Base-by-base conservation (phyloP, 345 rosid genomes). In the Populus pruinosa region DNA sequence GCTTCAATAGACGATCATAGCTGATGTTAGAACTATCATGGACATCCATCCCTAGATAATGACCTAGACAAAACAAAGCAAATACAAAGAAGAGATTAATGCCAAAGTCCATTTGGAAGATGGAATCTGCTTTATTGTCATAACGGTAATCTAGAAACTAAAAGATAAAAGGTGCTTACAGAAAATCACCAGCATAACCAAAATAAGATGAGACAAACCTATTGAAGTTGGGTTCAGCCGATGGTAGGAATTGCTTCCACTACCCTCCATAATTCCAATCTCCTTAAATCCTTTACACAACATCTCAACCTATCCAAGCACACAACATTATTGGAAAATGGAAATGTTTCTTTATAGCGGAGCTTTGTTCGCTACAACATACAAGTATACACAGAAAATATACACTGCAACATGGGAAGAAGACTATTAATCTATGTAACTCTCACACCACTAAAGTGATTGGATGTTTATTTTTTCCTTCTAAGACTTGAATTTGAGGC, bases 41-140 rank as follows among this genome's bases (percentile, higher is more conserved):
- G 82, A 96, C 98, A 79, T 93, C 98, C 97, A 96, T 92, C 79
- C 99, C 99, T 13, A 95, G 90, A 86, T 91, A 95, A 84, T 95
- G 99, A 84, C 99, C 99, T 93, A 83, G 66, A 85, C 74, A 78
- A 70, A 78, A 80, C 59, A 81, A 80, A 23, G 31, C 56, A 66
- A 31, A 63, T 14, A 68, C 50, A 61, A 38, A 56, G 27, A 53
- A 27, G 27, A 53, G 49, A 49, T 76, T n/a, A 33, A 17, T 70
- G 69, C 61, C 67, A 63, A 68, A 70, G 20, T 44, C 27, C 69
- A 75, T 25, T 55, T 36, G 41, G 41, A 43, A 64, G 21, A 41
- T 67, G 72, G 55, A 41, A 38, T 47, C 74, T 59, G 17, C 44
- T 43, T 27, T 64, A 63, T 49, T 4, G 33, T 53, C n/a, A 39